Evolutionary conservation across 2,329 filamentous ascomycete genomes (phyloP).

Genomic region (Tolypocladium pustulatum): DNA sequence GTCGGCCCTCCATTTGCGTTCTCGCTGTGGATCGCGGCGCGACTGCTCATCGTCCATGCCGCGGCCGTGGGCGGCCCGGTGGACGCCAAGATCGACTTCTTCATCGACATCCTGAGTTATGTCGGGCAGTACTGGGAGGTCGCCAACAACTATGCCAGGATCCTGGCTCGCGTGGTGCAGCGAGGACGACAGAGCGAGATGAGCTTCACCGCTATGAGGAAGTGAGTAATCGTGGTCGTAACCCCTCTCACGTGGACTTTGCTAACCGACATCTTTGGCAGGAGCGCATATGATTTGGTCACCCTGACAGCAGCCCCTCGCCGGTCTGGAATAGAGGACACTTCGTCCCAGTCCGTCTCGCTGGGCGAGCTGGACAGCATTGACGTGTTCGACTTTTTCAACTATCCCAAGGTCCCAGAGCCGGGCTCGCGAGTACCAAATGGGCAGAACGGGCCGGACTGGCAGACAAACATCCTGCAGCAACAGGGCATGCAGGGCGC

Average conservation of each 20-base stretch:
- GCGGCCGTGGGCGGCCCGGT: slow-evolving; percentile 24
- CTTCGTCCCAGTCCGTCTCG: slow-evolving; percentile 25
- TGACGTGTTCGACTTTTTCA: slow-evolving; percentile 35
- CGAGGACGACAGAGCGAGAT: slow-evolving; percentile 23
- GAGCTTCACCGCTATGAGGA: slow-evolving; percentile 28
- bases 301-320: slow-evolving; percentile 23
- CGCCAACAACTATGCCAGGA: slow-evolving; percentile 29
- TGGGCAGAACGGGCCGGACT: slow-evolving; percentile 7
- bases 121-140: slow-evolving; percentile 34
- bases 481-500: slow-evolving; percentile 5
- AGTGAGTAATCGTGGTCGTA: slow-evolving; percentile 14
- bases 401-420: slow-evolving; percentile 24
- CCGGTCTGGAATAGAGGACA: slow-evolving; percentile 25
- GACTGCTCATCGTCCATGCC: slow-evolving; percentile 29
- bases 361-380: slow-evolving; percentile 31
- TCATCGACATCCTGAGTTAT: slow-evolving; percentile 29
- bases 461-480: slow-evolving; percentile 14
- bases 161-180: slow-evolving; percentile 27
- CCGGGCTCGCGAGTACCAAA: slow-evolving; percentile 6
- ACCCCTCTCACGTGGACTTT: background rate
- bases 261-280: slow-evolving; percentile 7
- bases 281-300: slow-evolving; percentile 28
- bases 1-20: slow-evolving; percentile 33
- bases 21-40: slow-evolving; percentile 31
- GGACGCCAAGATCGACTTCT: slow-evolving; percentile 30